A percentile compares a stretch with the other conserved stretches of the same genome.
phyloP scores from a whole-genome alignment of 192 early-diverging fungal species.

The Radiomyces spectabilis region DNA sequence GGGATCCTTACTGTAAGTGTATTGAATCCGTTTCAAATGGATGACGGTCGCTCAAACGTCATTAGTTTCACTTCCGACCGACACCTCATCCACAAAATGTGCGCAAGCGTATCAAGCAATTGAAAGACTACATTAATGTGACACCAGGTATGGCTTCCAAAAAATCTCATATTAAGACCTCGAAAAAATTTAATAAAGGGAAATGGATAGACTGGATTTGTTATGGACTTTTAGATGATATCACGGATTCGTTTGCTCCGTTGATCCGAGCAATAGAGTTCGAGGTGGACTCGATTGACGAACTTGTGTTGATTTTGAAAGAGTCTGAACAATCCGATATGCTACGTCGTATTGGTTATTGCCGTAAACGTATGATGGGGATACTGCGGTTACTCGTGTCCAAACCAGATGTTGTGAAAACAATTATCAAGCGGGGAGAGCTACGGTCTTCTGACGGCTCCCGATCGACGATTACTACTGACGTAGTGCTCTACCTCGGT shows the following conservation, averaged over 20 bases:
- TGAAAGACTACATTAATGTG: constrained; percentile 77
- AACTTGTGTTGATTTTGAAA: constrained; percentile 85
- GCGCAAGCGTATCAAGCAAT: constrained; percentile 73
- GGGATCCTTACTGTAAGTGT: constrained; percentile 62
- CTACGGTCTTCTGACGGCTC: constrained; percentile 7
- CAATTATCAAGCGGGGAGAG: constrained; percentile 62
- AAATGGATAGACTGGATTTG: constrained; percentile 81
- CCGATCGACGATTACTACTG: constrained; percentile 31
- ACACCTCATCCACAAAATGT: constrained; percentile 82
- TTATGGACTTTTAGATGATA: constrained; percentile 94
- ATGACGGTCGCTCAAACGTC: background rate
- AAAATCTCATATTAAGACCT: background rate
- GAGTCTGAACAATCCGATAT: constrained; percentile 84
- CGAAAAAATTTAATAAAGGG: background rate
- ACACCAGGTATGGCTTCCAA: constrained; percentile 50
- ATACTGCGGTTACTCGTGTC: constrained; percentile 58
- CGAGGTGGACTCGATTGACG: constrained; percentile 95
- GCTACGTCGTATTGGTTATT: constrained; percentile 70
- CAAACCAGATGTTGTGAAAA: constrained; percentile 73
- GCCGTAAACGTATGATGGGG: constrained; percentile 65
- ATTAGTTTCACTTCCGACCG: constrained; percentile 76
- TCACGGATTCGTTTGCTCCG: constrained; percentile 90
- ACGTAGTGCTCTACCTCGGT: constrained; percentile 69
- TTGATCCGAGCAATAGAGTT: constrained; percentile 82
- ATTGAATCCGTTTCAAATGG: background rate